Base-by-base conservation (phyloP, 768 basidiomycete genomes). In the Porphyrellus cyaneotinctus region DNA sequence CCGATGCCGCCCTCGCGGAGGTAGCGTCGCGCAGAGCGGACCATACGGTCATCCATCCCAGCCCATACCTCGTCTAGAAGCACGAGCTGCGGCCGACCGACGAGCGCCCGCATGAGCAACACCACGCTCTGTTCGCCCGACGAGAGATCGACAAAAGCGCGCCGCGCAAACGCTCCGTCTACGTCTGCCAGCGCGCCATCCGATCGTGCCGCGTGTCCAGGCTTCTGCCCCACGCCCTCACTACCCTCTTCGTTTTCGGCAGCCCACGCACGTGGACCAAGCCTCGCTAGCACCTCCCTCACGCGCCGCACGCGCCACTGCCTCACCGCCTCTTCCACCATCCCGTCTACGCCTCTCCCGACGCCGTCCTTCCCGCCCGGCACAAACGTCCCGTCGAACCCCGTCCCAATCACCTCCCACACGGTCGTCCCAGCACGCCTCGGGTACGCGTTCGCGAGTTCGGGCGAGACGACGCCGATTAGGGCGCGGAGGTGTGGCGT, bases 21-120 rank as follows among this genome's bases (percentile, higher is more conserved):
- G 62, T 91, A 90, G 37, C 58, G 59, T 57, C 80, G 74, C 37
- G 84, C 88, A 33, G 79, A 79, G 17, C 68, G 68, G 28, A 95
- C 82, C 83, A 91, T 90, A 6, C 67, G 71, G 39, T 82, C 84
- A 57, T 90, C 90, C 91, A 98, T 95, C 23, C 94, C 95, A 22
- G 88, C 85, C 82, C 91, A 94, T 10, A 86, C 89, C 66, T 99
- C 95, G 63, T 99, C 95, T 36, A 98, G 71, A 11, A 97, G 74
- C 8, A 98, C 75, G 31, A 99, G 65, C 49, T 78, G 79, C 4
- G 90, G 88, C 14, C 76, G 72, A 14, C 80, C 80, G 10, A 95
- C 91, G 31, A 97, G 73, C 24, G 94, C 90, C 17, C 94, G 82
- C 79, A 95, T 84, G 38, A 97, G 76, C 33, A 98, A 72, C 18